A percentile compares a stretch with the other conserved stretches of the same genome.
phyloP scores from a whole-genome alignment of 345 rosid genomes.

The Linum lewisii region DNA sequence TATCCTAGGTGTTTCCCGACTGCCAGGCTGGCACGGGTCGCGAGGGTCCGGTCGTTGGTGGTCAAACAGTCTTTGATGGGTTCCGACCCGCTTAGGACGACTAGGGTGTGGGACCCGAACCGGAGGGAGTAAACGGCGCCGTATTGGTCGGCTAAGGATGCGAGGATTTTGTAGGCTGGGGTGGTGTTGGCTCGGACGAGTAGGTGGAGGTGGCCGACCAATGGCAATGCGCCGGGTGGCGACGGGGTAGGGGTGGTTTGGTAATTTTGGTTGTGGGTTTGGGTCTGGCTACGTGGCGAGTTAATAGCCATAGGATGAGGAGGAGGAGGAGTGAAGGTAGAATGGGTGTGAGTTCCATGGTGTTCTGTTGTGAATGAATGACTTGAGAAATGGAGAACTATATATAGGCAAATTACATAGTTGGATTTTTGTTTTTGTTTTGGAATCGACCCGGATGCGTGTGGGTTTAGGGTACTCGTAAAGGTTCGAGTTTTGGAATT shows the following conservation, averaged over 20 bases:
- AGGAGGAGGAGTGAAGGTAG: too few relatives aligned
- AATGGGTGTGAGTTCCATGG: too few relatives aligned
- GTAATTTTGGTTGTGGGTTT: too few relatives aligned
- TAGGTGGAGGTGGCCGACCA: constrained; percentile 57
- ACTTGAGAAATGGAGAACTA: too few relatives aligned
- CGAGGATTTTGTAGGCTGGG: constrained; percentile 37
- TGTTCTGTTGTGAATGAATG: too few relatives aligned
- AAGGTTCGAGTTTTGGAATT: too few relatives aligned
- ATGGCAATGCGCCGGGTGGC: constrained; percentile 45
- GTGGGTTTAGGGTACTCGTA: too few relatives aligned
- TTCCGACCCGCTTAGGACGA: constrained; percentile 40
- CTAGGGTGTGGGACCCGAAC: constrained; percentile 27
- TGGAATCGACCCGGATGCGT: too few relatives aligned
- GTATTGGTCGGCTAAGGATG: constrained; percentile 30
- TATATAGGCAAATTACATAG: too few relatives aligned
- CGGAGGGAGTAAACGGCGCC: constrained; percentile 54
- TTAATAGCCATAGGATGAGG: too few relatives aligned
- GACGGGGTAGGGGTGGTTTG: constrained; percentile 22
- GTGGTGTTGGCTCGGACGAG: constrained; percentile 18
- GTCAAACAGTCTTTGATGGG: constrained; percentile 40
- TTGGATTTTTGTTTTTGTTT: too few relatives aligned
- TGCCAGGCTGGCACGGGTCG: constrained; percentile 42
- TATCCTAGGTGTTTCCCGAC: constrained; percentile 51
- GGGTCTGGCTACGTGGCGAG: too few relatives aligned
- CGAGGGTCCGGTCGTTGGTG: constrained; percentile 39